Evolutionary conservation across 176 grass and related monocot species (phyloP), one percentile per base, ranked within the genome.

Genomic region (Triticum timopheevii): DNA sequence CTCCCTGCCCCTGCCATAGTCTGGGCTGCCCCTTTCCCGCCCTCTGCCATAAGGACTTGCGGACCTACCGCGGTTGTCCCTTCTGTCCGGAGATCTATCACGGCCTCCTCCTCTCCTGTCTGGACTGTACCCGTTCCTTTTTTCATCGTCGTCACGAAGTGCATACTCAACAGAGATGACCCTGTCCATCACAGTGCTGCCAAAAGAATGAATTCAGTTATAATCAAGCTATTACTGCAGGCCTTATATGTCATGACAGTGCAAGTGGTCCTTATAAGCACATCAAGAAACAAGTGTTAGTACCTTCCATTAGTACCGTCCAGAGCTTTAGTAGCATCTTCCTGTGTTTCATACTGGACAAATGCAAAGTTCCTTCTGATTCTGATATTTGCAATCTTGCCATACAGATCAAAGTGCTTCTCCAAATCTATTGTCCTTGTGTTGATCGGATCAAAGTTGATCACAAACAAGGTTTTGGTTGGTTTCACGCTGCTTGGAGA

Each of bases 361-460:
- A 99, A 99, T 13, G 94, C 97, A 85, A 99, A 99, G 86, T 99
- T 97, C 79, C 82, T 93, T 91, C 89, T 92, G 79, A 99, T 98
- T 86, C 94, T 94, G 49, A 97, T 83, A 85, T 99, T 99, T 22
- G 67, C 65, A 10, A 94, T 88, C 85, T 94, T 96, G 69, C 97
- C 97, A 87, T 94, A 99, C 47, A 91, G 84, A 69, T 96, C 97
- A 81, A 99, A 99, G 73, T 96, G 97, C 67, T 83, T 91, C 82
- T 99, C 97, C 77, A 99, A 69, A 88, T 99, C 94, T 91, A 85
- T 92, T 45, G 92, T 92, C 80, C 97, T 95, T 34, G 97, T 99
- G 83, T 82, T 90, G 76, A 99, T 89, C 20, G 97, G 94, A 71
- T 99, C 97, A 90, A 99, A 99, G 86, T 99, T 99, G 63, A 99